These are phyloP conservation scores for Tolypocladium endophyticum DNA, from an alignment of 2,329 filamentous ascomycete genomes.

Conservation along the genomic window DNA sequence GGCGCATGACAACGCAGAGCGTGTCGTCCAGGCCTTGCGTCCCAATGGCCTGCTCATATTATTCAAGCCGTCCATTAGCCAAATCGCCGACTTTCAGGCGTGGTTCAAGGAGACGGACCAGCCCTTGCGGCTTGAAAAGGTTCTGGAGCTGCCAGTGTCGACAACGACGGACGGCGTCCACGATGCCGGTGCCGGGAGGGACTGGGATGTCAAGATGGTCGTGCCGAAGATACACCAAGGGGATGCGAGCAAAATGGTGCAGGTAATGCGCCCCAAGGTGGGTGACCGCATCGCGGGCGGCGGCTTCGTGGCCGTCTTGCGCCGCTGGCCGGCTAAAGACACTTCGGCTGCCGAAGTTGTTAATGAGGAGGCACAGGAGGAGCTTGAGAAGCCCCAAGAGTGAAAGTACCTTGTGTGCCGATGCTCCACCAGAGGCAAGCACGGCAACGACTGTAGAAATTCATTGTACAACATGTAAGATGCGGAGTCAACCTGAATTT, in stretches of 20 bases:
- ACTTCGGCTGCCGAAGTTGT: neutral
- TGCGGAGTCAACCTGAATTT: neutral
- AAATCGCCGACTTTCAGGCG: constrained; percentile 52
- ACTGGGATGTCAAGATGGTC: constrained; percentile 52
- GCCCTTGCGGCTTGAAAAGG: constrained; percentile 44
- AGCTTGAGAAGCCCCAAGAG: neutral
- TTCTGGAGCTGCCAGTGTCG: constrained; percentile 43
- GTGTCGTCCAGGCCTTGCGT: constrained; percentile 46
- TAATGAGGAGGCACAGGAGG: neutral
- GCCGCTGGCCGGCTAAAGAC: constrained; percentile 17
- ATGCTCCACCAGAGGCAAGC: neutral
- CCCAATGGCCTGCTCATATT: constrained; percentile 55
- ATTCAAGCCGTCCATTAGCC: constrained; percentile 70
- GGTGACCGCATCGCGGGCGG: constrained; percentile 27
- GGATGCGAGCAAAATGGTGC: constrained; percentile 15
- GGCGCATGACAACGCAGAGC: constrained; percentile 36
- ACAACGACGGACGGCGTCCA: constrained; percentile 29
- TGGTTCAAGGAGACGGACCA: constrained; percentile 40
- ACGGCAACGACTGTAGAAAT: neutral
- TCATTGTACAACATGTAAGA: neutral
- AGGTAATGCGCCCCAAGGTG: constrained; percentile 31
- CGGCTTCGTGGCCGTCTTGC: constrained; percentile 28
- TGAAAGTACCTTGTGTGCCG: too few relatives aligned
- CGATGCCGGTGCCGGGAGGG: constrained; percentile 40
- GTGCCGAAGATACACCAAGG: constrained; percentile 13